A percentile compares a stretch with the other conserved stretches of the same genome.
Evolutionary conservation across 257 asterid species (phyloP).

Genomic region (Salvia miltiorrhiza): DNA sequence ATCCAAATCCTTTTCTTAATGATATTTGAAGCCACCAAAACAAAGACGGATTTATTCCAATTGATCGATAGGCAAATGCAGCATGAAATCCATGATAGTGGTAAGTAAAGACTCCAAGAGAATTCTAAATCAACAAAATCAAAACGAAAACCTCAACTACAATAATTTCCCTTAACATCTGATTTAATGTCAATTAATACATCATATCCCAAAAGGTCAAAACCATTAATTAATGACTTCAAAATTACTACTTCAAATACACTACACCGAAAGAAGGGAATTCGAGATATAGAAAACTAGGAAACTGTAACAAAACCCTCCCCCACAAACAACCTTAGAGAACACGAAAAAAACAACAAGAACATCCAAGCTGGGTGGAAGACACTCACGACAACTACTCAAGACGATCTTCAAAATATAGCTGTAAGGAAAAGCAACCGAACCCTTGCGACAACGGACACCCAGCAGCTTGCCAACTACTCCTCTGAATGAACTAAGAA

Average conservation of each 20-base stretch:
- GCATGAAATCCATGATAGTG: background rate
- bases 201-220: slow-evolving; percentile 17
- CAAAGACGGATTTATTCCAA: background rate
- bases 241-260: slow-evolving; percentile 5
- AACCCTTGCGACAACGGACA: no score
- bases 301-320: slow-evolving; percentile 14
- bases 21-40: background rate
- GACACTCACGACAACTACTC: no score
- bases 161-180: no score
- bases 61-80: background rate
- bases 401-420: no score
- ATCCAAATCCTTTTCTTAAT: slow-evolving; percentile 7
- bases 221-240: background rate
- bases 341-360: slow-evolving; percentile 3
- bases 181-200: slow-evolving; percentile 1
- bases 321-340: slow-evolving; percentile 27
- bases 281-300: slow-evolving; percentile 11
- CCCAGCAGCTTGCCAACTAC: no score
- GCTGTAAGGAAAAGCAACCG: no score
- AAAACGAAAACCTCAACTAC: no score
- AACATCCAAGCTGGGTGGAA: no score
- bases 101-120: no score
- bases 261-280: background rate
- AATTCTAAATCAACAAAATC: no score
- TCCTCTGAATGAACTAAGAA: no score